A percentile compares a stretch with the other conserved stretches of the same genome.
These are phyloP conservation scores for Diplodia scrobiculata DNA, from an alignment of 2,329 filamentous ascomycete genomes.

Conservation along the genomic window DNA sequence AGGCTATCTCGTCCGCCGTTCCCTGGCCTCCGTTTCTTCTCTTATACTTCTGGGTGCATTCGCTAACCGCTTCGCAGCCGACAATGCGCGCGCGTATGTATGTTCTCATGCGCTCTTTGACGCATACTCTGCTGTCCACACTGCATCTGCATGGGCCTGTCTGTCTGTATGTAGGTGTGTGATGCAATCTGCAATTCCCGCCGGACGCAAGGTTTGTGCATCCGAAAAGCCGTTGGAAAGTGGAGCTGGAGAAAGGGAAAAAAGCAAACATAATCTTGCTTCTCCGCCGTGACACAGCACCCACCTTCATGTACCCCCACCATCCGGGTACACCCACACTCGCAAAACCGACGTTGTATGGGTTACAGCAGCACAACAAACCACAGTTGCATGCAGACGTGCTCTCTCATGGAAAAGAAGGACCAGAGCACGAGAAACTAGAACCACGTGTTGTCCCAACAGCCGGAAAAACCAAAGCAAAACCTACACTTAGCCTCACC, in stretches of 20 bases:
- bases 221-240: constrained; percentile 1
- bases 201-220: constrained; percentile 11
- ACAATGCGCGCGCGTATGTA: neutral
- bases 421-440: neutral
- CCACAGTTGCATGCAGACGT: neutral
- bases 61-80: neutral
- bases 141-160: neutral
- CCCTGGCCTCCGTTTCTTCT: neutral
- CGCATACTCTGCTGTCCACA: neutral
- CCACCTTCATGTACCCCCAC: neutral
- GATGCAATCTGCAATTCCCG: constrained; percentile 11
- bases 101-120: neutral
- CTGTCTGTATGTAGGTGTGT: neutral
- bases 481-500: neutral
- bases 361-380: neutral
- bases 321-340: neutral
- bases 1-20: neutral
- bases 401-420: neutral
- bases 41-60: neutral
- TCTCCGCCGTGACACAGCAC: neutral
- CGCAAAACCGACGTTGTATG: neutral
- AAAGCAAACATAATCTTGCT: neutral
- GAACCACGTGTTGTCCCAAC: neutral
- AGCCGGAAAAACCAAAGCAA: neutral
- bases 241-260: neutral